Evolutionary conservation across 768 basidiomycete genomes (phyloP).

Genomic region (Mycena kentingensis): DNA sequence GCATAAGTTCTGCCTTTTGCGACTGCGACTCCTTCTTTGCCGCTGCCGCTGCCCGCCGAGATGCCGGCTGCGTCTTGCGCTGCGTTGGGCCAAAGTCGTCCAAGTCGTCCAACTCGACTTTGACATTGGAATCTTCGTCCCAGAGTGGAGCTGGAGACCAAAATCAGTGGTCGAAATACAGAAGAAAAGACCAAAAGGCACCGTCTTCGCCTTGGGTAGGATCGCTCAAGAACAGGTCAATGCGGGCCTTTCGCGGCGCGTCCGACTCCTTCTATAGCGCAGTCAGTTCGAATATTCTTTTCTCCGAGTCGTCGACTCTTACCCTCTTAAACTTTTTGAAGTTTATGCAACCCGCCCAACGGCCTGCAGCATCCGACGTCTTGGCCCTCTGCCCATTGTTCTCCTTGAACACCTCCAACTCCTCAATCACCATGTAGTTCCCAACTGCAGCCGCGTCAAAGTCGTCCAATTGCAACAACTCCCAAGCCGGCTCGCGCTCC

Average conservation of each 20-base stretch:
- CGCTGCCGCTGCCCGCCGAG: conserved; percentile 18
- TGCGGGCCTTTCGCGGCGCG: background rate
- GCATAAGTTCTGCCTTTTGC: conserved; percentile 27
- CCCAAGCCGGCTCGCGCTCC: conserved; percentile 53
- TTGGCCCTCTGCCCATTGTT: conserved; percentile 20
- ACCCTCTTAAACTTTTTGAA: conserved; percentile 83
- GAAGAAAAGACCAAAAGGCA: background rate
- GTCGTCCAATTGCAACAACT: conserved; percentile 59
- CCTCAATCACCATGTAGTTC: conserved; percentile 79
- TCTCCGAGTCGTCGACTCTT: conserved; percentile 12
- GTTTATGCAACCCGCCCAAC: conserved; percentile 58
- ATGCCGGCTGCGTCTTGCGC: conserved; percentile 12
- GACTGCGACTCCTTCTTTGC: conserved; percentile 26
- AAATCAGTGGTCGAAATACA: conserved; percentile 33
- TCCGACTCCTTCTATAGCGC: background rate
- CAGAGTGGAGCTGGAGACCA: conserved; percentile 50
- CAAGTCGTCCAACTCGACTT: conserved; percentile 20
- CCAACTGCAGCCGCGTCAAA: conserved; percentile 67
- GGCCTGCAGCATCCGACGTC: conserved; percentile 26
- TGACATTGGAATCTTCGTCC: conserved; percentile 38
- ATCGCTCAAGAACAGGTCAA: background rate
- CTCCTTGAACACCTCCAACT: conserved; percentile 57
- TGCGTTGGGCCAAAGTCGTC: conserved; percentile 26
- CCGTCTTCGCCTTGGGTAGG: background rate
- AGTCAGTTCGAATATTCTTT: background rate